These are phyloP conservation scores for Psilocybe sp. DNA, from an alignment of 768 basidiomycete species.

Conservation along the genomic window DNA sequence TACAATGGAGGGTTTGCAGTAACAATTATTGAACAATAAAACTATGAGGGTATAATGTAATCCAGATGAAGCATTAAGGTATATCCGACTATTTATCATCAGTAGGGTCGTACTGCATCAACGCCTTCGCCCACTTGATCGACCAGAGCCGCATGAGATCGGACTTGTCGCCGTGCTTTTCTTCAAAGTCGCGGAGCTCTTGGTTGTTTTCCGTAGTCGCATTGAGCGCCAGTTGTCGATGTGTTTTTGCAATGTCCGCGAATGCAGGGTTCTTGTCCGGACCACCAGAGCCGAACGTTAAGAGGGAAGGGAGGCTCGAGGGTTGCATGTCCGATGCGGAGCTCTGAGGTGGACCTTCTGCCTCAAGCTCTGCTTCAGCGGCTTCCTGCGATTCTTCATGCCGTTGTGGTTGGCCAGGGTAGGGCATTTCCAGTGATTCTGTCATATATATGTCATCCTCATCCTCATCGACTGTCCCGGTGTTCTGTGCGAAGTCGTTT, in stretches of 20 bases:
- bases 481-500: no score
- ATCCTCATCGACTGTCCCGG: no score
- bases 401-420: background rate
- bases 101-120: background rate
- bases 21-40: no score
- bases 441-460: constrained; percentile 3
- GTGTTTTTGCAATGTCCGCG: constrained; percentile 5
- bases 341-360: background rate
- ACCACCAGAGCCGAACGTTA: background rate
- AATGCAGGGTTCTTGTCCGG: constrained; percentile 8
- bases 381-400: constrained; percentile 1
- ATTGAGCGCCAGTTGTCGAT: constrained; percentile 8
- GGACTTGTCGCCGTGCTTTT: constrained; percentile 13
- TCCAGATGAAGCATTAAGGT: no score
- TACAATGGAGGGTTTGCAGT: no score
- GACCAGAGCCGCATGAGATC: constrained; percentile 24
- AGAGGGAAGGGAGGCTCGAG: background rate
- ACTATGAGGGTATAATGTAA: no score
- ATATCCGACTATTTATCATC: no score
- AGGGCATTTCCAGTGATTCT: background rate
- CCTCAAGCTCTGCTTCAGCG: background rate
- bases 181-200: constrained; percentile 25
- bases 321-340: background rate
- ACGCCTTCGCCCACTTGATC: constrained; percentile 7
- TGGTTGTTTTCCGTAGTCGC: constrained; percentile 14